These are phyloP conservation scores for Ceratobasidium sp. DNA, from an alignment of 1,284 basidiomycete species.

Conservation along the genomic window DNA sequence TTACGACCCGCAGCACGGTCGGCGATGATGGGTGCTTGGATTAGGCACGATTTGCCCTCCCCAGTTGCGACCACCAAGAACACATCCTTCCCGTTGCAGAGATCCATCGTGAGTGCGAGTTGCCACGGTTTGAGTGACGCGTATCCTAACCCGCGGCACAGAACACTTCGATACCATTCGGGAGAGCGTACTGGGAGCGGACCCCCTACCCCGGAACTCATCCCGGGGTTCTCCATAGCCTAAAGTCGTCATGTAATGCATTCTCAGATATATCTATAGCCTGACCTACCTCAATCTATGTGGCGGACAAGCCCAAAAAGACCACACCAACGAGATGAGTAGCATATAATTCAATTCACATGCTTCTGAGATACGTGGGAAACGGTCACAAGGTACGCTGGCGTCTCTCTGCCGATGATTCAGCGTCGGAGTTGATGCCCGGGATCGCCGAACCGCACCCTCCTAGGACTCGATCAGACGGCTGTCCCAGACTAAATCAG, in stretches of 20 bases:
- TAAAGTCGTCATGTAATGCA: no score
- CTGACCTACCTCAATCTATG: no score
- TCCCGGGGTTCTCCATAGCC: background rate
- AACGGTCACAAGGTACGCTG: no score
- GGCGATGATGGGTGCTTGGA: background rate
- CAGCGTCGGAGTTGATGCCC: background rate
- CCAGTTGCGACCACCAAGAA: slow-evolving; percentile 14
- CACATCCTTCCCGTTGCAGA: slow-evolving; percentile 7
- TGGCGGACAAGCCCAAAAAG: no score
- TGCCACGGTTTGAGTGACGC: background rate
- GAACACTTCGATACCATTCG: background rate
- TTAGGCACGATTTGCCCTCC: slow-evolving; percentile 14
- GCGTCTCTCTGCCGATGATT: background rate
- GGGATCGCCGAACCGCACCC: background rate
- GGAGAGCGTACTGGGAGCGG: background rate
- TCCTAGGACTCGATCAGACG: background rate
- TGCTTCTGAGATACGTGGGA: no score
- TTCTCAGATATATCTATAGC: no score
- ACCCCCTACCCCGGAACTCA: background rate
- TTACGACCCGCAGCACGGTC: background rate
- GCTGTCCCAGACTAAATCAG: slow-evolving; percentile 1
- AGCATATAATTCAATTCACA: no score
- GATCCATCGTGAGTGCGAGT: background rate
- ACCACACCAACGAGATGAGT: no score
- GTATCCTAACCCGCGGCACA: background rate